Percentiles rank a stretch among this genome's conserved stretches.
These are phyloP conservation scores for Trypanosoma scelopori DNA, from an alignment of 208 protist species.

Conservation along the genomic window DNA sequence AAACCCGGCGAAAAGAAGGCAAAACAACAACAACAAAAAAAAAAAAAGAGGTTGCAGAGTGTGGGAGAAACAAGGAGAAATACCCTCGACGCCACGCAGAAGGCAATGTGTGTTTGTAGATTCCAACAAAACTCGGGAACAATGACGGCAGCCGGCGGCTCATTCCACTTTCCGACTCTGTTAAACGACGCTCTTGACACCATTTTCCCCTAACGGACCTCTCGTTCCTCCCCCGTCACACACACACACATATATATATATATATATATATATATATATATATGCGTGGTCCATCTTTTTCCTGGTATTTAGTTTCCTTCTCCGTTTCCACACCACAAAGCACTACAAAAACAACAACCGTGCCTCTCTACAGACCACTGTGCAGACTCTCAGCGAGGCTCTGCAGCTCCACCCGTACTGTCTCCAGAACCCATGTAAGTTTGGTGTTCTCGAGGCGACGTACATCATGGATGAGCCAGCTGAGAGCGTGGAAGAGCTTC, in stretches of 20 bases:
- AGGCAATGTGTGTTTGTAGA: too few relatives aligned
- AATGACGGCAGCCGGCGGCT: too few relatives aligned
- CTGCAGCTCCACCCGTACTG: slow-evolving; percentile 26
- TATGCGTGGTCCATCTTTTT: too few relatives aligned
- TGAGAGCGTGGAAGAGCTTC: slow-evolving; percentile 44
- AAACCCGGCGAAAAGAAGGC: slow-evolving; percentile 1
- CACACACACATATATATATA: background rate
- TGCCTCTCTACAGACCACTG: background rate
- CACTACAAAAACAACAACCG: background rate
- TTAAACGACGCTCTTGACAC: too few relatives aligned
- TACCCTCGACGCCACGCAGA: background rate
- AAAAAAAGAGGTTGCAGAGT: slow-evolving; percentile 1
- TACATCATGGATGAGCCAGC: slow-evolving; percentile 25
- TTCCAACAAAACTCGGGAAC: too few relatives aligned
- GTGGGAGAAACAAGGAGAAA: background rate
- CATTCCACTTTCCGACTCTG: too few relatives aligned
- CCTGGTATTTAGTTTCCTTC: too few relatives aligned
- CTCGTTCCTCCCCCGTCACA: too few relatives aligned
- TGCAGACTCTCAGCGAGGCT: slow-evolving; percentile 11
- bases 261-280: too few relatives aligned
- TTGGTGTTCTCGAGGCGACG: slow-evolving; percentile 26
- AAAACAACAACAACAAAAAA: slow-evolving; percentile 16
- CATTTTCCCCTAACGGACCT: too few relatives aligned
- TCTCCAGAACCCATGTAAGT: slow-evolving; percentile 21
- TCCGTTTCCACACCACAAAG: too few relatives aligned